Conservation (phyloP, 768 basidiomycete species). For the Lyophyllum shimeji region DNA sequence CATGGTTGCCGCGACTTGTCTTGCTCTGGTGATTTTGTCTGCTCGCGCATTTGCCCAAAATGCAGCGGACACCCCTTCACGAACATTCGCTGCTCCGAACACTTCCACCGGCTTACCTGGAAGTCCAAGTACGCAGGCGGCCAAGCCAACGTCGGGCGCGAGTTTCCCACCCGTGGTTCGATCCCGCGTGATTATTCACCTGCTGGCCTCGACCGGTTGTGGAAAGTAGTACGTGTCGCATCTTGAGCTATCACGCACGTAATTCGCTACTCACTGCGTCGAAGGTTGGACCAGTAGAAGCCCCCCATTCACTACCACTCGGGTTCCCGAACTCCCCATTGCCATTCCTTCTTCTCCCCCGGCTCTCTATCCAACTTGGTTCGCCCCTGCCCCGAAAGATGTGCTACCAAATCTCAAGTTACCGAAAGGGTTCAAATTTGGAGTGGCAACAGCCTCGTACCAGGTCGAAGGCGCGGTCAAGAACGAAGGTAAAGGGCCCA, state of each 20-base stretch:
- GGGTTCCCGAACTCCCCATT: constrained; percentile 35
- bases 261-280: neutral
- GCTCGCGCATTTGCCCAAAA: neutral
- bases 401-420: constrained; percentile 44
- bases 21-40: neutral
- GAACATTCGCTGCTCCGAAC: neutral
- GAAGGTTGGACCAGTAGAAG: constrained; percentile 43
- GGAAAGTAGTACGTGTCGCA: constrained; percentile 31
- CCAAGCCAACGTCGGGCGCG: constrained; percentile 1
- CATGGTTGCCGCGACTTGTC: neutral
- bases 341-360: constrained; percentile 43
- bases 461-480: constrained; percentile 55
- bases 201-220: constrained; percentile 36
- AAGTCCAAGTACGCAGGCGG: neutral
- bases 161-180: constrained; percentile 41
- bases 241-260: neutral
- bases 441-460: constrained; percentile 52
- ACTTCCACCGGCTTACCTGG: neutral
- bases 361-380: constrained; percentile 46
- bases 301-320: constrained; percentile 47
- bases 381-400: constrained; percentile 40
- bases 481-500: constrained; percentile 48
- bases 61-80: neutral
- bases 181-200: constrained; percentile 39
- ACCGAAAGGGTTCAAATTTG: constrained; percentile 48